These are phyloP conservation scores for Ustanciosporium gigantosporum DNA, from an alignment of 1,284 basidiomycete species.

Conservation along the genomic window DNA sequence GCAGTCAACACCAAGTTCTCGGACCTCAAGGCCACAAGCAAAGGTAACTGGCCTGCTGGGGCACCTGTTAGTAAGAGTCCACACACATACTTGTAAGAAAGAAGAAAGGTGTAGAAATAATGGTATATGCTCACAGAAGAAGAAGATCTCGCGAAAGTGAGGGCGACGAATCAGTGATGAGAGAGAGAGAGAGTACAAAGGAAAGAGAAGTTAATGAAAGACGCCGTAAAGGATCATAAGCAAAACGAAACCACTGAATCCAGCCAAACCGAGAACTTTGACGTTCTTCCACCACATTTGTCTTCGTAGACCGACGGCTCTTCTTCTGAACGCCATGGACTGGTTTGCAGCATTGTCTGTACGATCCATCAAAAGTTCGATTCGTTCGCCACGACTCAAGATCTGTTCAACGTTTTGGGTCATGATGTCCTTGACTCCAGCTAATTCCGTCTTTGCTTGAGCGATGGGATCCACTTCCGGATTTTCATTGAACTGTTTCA, in stretches of 20 bases:
- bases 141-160: no score
- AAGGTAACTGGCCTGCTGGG: conserved; percentile 29
- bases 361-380: conserved; percentile 94
- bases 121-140: background rate
- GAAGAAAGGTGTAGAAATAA: background rate
- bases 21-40: conserved; percentile 14
- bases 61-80: conserved; percentile 15
- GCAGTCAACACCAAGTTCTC: conserved; percentile 3
- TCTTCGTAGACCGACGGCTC: conserved; percentile 80
- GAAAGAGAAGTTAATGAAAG: conserved; percentile 3
- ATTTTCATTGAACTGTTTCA: conserved; percentile 76
- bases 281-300: conserved; percentile 88
- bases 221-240: conserved; percentile 25
- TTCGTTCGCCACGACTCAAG: conserved; percentile 86
- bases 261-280: conserved; percentile 73
- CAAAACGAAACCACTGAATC: conserved; percentile 74
- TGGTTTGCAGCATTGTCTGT: conserved; percentile 94
- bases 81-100: conserved; percentile 12
- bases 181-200: background rate
- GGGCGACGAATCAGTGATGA: no score
- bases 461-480: conserved; percentile 87
- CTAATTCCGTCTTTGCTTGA: conserved; percentile 85
- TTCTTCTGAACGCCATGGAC: conserved; percentile 90
- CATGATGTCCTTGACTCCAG: conserved; percentile 95
- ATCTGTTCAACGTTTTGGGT: conserved; percentile 73